These are phyloP conservation scores for Trichaptum fuscoviolaceum DNA, from an alignment of 768 basidiomycete genomes.

Conservation along the genomic window DNA sequence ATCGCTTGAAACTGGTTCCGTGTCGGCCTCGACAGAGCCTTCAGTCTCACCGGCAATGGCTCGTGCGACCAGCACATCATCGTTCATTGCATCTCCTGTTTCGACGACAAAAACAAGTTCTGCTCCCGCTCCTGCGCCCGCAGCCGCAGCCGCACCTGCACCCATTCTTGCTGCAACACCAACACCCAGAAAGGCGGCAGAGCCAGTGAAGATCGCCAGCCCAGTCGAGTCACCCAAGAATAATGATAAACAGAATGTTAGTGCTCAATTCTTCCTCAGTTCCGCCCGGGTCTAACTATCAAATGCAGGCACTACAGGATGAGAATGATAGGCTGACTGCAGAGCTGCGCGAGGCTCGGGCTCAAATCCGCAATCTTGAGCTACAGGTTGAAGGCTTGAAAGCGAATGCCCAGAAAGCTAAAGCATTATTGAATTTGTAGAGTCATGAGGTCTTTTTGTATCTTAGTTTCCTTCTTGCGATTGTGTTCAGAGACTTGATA, in stretches of 20 bases:
- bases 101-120: conserved; percentile 21
- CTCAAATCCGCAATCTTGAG: conserved; percentile 80
- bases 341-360: conserved; percentile 74
- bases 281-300: not conserved
- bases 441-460: not conserved
- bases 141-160: conserved; percentile 27
- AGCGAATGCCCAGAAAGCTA: conserved; percentile 71
- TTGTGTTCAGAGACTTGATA: too few relatives aligned
- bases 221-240: conserved; percentile 10
- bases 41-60: conserved; percentile 18
- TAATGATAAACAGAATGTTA: conserved; percentile 4
- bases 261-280: not conserved
- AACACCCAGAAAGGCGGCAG: conserved; percentile 17
- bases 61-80: conserved; percentile 17
- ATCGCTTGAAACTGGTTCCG: conserved; percentile 64
- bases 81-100: conserved; percentile 19
- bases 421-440: conserved; percentile 40
- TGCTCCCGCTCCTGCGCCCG: conserved; percentile 25
- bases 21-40: conserved; percentile 25
- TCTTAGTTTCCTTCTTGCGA: not conserved
- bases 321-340: conserved; percentile 60
- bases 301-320: conserved; percentile 25
- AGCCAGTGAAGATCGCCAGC: conserved; percentile 9
- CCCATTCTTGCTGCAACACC: conserved; percentile 24
- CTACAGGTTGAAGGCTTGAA: conserved; percentile 72